Evolutionary conservation across 2,329 filamentous ascomycete genomes (phyloP), one percentile per base, ranked within the genome.

Genomic region (Pseudovirgaria hyperparasitica): DNA sequence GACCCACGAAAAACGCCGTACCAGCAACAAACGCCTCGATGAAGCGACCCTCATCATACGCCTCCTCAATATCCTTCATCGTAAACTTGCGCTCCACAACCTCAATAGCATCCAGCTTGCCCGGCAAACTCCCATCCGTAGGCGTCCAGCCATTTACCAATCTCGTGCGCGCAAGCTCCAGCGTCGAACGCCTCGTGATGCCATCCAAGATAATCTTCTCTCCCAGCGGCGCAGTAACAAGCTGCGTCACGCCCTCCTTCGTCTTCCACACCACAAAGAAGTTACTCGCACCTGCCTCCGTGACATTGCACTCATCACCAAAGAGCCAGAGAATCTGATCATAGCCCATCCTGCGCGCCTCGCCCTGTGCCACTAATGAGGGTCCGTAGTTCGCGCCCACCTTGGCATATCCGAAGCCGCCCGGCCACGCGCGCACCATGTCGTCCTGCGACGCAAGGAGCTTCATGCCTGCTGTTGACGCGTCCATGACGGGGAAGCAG

Each of bases 241-340:
- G 64, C 60, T 90, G 67, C 14, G 68, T 46, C 42, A 63, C 67
- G 6, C 69, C 74, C 40, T 76, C 68, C 48, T 65, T 69, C 24
- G 66, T 69, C 47, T 65, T 68, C 81, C 79, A 85, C 9, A 93
- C 62, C 6, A 92, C 64, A 46, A 94, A 92, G 60, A 93, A 93
- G 58, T 94, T 94, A 45, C 74, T 82, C 9, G 84, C 86, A 4
- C 86, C 86, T 2, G 86, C 86, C 61, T 94, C 86, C 2, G 86
- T 94, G 37, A 92, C 85, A 48, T 72, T 71, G 27, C 70, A 71
- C 40, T 87, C 67, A 21, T 70, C 55, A 2, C 84, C 84, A 45
- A 92, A 90, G 26, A 94, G 67, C 86, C 86, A 94, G n/a, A 94
- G 68, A 30, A 94, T 78, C 65, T 94, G 87, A 47, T 87, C 72